Evolutionary conservation across 768 basidiomycete species (phyloP).

Genomic region (Lyophyllum decastes): DNA sequence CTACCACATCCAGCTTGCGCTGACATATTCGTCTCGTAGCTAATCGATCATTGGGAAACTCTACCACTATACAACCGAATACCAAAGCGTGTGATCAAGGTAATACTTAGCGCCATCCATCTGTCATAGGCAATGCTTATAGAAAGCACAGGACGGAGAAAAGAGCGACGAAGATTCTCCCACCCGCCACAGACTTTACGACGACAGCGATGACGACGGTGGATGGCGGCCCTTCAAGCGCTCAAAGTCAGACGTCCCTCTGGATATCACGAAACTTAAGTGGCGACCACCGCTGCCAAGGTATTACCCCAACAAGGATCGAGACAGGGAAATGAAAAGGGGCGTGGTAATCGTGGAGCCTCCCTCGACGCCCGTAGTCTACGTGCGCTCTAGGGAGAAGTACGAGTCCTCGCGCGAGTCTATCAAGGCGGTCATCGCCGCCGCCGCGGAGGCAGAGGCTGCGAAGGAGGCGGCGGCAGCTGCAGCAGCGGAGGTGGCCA

Average conservation of each 20-base stretch:
- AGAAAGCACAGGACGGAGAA: constrained; percentile 7
- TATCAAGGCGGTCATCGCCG: constrained; percentile 36
- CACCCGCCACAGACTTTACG: neutral
- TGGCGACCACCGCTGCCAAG: neutral
- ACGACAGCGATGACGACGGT: constrained; percentile 6
- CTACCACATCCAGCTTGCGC: neutral
- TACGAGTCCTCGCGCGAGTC: constrained; percentile 22
- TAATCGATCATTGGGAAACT: constrained; percentile 79
- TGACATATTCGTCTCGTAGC: constrained; percentile 36
- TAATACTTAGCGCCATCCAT: constrained; percentile 12
- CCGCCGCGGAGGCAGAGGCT: constrained; percentile 30
- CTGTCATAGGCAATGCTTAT: neutral
- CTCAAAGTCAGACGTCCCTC: neutral
- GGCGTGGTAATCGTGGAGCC: no score
- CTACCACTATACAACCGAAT: constrained; percentile 84
- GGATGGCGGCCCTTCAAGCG: constrained; percentile 8
- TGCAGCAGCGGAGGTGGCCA: constrained; percentile 29
- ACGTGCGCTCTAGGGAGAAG: neutral
- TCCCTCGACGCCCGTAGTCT: no score
- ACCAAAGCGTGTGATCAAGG: constrained; percentile 61
- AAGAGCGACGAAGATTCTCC: constrained; percentile 17
- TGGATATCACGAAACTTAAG: neutral
- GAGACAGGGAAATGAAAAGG: no score
- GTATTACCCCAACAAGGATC: no score
- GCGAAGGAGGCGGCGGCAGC: constrained; percentile 32